A percentile compares a stretch with the other conserved stretches of the same genome.
Conservation (phyloP, 2,329 filamentous ascomycete species). For the Fusarium temperatum region DNA sequence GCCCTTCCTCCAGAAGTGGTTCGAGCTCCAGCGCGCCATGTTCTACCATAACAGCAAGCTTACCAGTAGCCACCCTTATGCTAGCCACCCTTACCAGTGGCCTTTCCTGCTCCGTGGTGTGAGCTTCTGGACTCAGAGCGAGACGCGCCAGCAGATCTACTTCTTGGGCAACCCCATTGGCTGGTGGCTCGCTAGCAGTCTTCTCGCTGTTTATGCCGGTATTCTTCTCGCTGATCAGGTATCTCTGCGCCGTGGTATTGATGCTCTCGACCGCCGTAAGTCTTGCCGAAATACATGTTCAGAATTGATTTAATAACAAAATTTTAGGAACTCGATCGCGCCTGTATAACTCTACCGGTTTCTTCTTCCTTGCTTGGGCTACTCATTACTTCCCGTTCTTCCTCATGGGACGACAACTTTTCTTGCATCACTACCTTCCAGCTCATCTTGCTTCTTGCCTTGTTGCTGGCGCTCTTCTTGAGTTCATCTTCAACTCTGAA, state of each 20-base stretch:
- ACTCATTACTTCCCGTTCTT: constrained; percentile 98
- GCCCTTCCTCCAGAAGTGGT: constrained; percentile 92
- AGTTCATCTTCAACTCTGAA: constrained; percentile 96
- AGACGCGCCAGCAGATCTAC: constrained; percentile 96
- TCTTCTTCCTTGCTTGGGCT: constrained; percentile 98
- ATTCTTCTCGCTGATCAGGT: constrained; percentile 94
- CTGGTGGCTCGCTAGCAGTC: constrained; percentile 95
- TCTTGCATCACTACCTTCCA: constrained; percentile 97
- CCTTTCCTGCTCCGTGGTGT: constrained; percentile 96
- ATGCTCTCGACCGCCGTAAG: constrained; percentile 93
- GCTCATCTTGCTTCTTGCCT: constrained; percentile 91
- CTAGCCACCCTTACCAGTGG: constrained; percentile 96
- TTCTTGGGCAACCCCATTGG: constrained; percentile 96
- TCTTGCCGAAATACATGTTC: constrained; percentile 40
- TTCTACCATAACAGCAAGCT: constrained; percentile 99
- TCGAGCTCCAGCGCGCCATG: constrained; percentile 97
- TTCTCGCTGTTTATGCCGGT: constrained; percentile 92
- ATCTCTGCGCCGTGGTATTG: constrained; percentile 89
- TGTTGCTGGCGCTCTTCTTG: constrained; percentile 88
- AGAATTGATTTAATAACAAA: constrained; percentile 43
- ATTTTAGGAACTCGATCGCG: constrained; percentile 82
- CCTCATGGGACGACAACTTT: constrained; percentile 97
- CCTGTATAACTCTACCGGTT: constrained; percentile 97
- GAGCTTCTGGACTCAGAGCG: constrained; percentile 98
- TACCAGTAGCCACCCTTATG: constrained; percentile 95